Conservation (phyloP, 768 basidiomycete species). For the Rhodotorula paludigena region DNA sequence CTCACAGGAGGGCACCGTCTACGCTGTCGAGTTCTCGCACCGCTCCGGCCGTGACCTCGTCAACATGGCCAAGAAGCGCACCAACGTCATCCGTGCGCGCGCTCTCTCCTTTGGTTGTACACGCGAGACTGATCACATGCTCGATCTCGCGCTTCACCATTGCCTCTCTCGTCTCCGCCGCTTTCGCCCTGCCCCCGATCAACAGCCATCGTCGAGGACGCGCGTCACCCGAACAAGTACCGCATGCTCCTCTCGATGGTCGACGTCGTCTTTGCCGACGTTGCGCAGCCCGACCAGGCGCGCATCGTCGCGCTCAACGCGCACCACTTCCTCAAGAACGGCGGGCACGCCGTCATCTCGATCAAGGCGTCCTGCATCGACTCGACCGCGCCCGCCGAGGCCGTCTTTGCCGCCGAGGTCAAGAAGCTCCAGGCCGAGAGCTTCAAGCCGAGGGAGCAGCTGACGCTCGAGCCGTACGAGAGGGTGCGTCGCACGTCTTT, state of each 20-base stretch:
- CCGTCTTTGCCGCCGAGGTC: conserved; percentile 83
- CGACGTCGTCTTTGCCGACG: conserved; percentile 96
- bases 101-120: not conserved
- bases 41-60: conserved; percentile 96
- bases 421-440: conserved; percentile 67
- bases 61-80: conserved; percentile 98
- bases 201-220: conserved; percentile 91
- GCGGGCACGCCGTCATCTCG: conserved; percentile 86
- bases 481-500: too few species aligned
- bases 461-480: conserved; percentile 71
- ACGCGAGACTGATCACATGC: not conserved
- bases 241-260: conserved; percentile 93
- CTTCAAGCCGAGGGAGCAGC: conserved; percentile 92
- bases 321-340: conserved; percentile 89
- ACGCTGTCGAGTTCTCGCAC: conserved; percentile 96
- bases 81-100: conserved; percentile 90
- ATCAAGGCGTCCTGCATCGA: conserved; percentile 99
- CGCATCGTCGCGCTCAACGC: conserved; percentile 92
- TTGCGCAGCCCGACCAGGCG: conserved; percentile 97
- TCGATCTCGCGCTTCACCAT: not conserved
- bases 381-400: conserved; percentile 83
- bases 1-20: conserved; percentile 81
- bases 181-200: not conserved
- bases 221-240: conserved; percentile 91
- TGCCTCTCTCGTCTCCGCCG: not conserved